Evolutionary conservation across 2,329 filamentous ascomycete species (phyloP).

Genomic region (Pseudocercospora pini-densiflorae): DNA sequence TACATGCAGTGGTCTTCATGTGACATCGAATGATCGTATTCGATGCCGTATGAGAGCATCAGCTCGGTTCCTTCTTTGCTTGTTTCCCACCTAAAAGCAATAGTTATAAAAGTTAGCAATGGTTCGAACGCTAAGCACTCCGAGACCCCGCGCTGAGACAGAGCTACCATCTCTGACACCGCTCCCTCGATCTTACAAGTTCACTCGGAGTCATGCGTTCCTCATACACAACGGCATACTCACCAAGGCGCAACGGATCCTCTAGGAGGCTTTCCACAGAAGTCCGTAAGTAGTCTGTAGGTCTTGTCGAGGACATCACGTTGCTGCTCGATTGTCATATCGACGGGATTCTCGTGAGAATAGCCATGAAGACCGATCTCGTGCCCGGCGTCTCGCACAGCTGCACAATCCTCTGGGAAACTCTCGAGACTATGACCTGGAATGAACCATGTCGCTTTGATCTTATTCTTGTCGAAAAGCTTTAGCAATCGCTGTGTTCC

Average conservation of each 20-base stretch:
- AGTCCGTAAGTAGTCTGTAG: conserved; percentile 69
- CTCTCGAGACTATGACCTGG: conserved; percentile 66
- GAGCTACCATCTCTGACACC: no score
- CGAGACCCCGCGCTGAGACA: no score
- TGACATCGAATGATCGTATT: conserved; percentile 70
- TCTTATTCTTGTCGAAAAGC: conserved; percentile 70
- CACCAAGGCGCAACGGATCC: conserved; percentile 70
- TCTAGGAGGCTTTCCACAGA: conserved; percentile 69
- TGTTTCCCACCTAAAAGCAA: conserved; percentile 62
- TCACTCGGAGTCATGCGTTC: no score
- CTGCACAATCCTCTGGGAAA: conserved; percentile 66
- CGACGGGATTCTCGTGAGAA: conserved; percentile 71
- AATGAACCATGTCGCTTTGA: conserved; percentile 69
- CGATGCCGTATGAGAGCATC: conserved; percentile 67
- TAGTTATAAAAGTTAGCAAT: no score
- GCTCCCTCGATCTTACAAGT: no score
- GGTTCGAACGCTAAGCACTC: no score
- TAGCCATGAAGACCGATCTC: conserved; percentile 73
- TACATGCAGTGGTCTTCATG: conserved; percentile 68
- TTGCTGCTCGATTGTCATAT: conserved; percentile 75
- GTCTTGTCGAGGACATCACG: conserved; percentile 74
- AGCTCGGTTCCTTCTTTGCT: conserved; percentile 68
- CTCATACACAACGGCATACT: no score
- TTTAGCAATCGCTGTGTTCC: conserved; percentile 69
- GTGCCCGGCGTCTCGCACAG: conserved; percentile 65